Evolutionary conservation across 139 green algal genomes (phyloP).

Genomic region (Pycnococcus provasolii): DNA sequence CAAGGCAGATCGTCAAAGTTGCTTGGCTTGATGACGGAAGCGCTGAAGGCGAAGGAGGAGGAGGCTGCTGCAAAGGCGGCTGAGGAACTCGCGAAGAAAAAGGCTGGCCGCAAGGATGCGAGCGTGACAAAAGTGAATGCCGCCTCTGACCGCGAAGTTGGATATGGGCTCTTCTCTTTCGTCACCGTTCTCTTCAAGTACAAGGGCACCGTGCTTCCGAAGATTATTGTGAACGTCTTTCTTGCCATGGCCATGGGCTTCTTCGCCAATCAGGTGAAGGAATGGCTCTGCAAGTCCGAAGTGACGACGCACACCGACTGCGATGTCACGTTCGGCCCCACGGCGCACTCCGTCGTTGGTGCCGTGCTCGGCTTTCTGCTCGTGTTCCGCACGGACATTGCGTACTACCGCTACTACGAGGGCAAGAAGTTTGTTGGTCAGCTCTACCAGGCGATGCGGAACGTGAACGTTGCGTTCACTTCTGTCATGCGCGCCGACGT

Average conservation of each 20-base stretch:
- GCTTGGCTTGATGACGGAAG: too few relatives aligned
- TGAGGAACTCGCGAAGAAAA: too few relatives aligned
- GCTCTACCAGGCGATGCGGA: not conserved
- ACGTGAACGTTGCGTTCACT: not conserved
- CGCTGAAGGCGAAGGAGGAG: too few relatives aligned
- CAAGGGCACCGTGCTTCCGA: not conserved
- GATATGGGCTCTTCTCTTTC: not conserved
- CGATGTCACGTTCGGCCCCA: too few relatives aligned
- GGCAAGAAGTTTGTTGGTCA: not conserved
- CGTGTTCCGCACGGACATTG: not conserved
- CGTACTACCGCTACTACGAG: slow-evolving; percentile 4
- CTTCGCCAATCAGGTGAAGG: slow-evolving; percentile 6
- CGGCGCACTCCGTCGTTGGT: too few relatives aligned
- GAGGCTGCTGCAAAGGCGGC: too few relatives aligned
- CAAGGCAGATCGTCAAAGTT: too few relatives aligned
- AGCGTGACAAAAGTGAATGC: too few relatives aligned
- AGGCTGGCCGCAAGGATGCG: too few relatives aligned
- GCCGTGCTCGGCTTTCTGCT: too few relatives aligned
- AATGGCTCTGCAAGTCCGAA: not conserved
- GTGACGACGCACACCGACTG: too few relatives aligned
- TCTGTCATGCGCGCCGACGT: slow-evolving; percentile 2
- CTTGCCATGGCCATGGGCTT: not conserved
- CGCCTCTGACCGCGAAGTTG: too few relatives aligned
- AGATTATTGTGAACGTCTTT: not conserved
- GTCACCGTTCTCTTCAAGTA: slow-evolving; percentile 6